Evolutionary conservation across 345 rosid species (phyloP), one percentile per base, ranked within the genome.

Genomic region (Syzygium jambos): DNA sequence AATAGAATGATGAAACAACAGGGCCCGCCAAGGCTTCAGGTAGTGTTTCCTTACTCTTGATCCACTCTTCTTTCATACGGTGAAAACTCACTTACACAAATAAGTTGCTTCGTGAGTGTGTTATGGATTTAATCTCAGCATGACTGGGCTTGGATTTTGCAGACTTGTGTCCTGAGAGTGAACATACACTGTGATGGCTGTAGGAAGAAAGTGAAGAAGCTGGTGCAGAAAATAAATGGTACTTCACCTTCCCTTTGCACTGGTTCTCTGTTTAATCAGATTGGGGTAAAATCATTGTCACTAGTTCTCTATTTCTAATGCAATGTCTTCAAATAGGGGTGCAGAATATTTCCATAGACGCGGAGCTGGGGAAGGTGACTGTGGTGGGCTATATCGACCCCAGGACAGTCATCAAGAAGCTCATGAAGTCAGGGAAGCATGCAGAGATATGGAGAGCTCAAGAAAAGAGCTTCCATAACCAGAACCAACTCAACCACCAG

Each of bases 101-200:
- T 73, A 10, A 73, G 25, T 9, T 38, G 49, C 25, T 73, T 73
- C 27, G 23, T 49, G 22, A 38, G 80, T 73, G 49, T 73, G 55
- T 83, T 27, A 78, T 78, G 51, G 19, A 78, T 51, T 25, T 83
- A 8, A 21, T 83, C 85, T 51, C 53, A 43, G n/a, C 51, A 34
- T 53, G 88, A 77, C 54, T 52, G 14, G 68, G 85, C 55, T 86
- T 85, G 61, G 90, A 73, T 87, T 84, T 87, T 91, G 91, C 98
- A 97, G 99, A 91, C 96, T 41, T 94, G 95, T 93, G 95, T 94
- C 88, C 93, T 98, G 83, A 95, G 92, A 90, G 98, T 98, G 85
- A 95, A 95, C 86, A 96, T 98, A 49, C 96, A 95, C 92, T 98
- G 99, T 86, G 99, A 95, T 93, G 99, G 99, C 15, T 98, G 99